Percentiles rank a stretch among this genome's conserved stretches.
phyloP scores from a whole-genome alignment of 2,329 filamentous ascomycete species.

The Colletotrichum sp. region DNA sequence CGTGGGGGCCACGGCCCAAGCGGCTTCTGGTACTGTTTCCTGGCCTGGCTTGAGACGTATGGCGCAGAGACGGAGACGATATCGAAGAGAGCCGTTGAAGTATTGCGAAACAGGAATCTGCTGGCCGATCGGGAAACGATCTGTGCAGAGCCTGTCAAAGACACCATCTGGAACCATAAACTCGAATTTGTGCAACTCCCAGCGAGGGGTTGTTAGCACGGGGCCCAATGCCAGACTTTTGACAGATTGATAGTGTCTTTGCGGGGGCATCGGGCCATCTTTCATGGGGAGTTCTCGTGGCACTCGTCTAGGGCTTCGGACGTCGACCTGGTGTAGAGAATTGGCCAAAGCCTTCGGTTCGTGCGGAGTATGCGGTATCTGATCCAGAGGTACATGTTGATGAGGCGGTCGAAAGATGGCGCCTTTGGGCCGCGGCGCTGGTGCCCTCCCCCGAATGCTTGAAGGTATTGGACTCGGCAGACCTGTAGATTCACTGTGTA shows the following conservation, averaged over 20 bases:
- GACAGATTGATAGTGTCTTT: constrained; percentile 63
- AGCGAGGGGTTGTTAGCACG: constrained; percentile 36
- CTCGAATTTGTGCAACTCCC: constrained; percentile 43
- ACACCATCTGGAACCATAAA: constrained; percentile 51
- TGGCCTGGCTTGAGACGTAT: constrained; percentile 6
- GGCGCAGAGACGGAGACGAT: constrained; percentile 72
- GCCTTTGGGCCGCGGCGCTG: constrained; percentile 2
- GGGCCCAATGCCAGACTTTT: constrained; percentile 57
- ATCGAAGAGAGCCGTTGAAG: constrained; percentile 60
- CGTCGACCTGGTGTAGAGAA: constrained; percentile 51
- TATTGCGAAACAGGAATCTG: constrained; percentile 42
- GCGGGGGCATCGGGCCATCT: not conserved
- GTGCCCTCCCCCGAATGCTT: not conserved
- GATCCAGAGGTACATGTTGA: constrained; percentile 26
- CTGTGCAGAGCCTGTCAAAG: constrained; percentile 38
- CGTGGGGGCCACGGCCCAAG: constrained; percentile 70
- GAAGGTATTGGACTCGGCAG: not conserved
- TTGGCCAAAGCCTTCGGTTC: constrained; percentile 45
- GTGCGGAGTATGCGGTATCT: constrained; percentile 46
- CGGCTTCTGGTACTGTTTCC: constrained; percentile 41
- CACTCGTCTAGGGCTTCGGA: constrained; percentile 54
- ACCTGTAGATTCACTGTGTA: not conserved
- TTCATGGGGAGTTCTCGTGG: constrained; percentile 24
- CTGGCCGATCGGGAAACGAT: constrained; percentile 29
- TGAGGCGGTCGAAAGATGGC: constrained; percentile 26